phyloP scores from a whole-genome alignment of 176 grass and related monocot genomes.

The Chloris gayana region DNA sequence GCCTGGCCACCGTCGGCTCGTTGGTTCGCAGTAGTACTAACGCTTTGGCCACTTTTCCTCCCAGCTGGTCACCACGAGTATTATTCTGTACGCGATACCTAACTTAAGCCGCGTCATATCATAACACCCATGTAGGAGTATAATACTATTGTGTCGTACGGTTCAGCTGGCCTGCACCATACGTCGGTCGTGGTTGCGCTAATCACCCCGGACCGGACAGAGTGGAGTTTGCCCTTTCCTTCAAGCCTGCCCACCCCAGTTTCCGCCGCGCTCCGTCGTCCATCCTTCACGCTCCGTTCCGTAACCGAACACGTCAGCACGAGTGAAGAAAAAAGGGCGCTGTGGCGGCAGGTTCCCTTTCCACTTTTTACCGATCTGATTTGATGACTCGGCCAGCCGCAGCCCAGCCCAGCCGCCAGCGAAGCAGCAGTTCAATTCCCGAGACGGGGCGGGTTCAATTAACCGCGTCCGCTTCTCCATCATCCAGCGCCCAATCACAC shows the following conservation, averaged over 20 bases:
- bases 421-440: constrained; percentile 39
- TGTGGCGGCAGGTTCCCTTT: not conserved
- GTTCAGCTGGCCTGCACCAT: constrained; percentile 30
- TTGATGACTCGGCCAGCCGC: not conserved
- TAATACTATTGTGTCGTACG: constrained; percentile 7
- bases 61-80: not conserved
- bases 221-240: not conserved
- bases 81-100: constrained; percentile 34
- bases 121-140: not conserved
- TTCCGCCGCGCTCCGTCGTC: not conserved
- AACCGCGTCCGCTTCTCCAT: not conserved
- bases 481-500: constrained; percentile 19
- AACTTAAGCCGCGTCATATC: constrained; percentile 23
- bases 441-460: not conserved
- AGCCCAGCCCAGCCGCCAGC: too few relatives aligned
- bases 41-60: not conserved
- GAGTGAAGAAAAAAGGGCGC: not conserved
- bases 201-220: not conserved
- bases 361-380: not conserved
- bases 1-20: too few relatives aligned
- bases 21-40: too few relatives aligned
- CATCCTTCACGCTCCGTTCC: not conserved
- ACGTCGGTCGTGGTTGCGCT: not conserved
- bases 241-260: constrained; percentile 1
- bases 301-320: not conserved